phyloP scores from a whole-genome alignment of 1,284 basidiomycete genomes.

The Mycena sp. region DNA sequence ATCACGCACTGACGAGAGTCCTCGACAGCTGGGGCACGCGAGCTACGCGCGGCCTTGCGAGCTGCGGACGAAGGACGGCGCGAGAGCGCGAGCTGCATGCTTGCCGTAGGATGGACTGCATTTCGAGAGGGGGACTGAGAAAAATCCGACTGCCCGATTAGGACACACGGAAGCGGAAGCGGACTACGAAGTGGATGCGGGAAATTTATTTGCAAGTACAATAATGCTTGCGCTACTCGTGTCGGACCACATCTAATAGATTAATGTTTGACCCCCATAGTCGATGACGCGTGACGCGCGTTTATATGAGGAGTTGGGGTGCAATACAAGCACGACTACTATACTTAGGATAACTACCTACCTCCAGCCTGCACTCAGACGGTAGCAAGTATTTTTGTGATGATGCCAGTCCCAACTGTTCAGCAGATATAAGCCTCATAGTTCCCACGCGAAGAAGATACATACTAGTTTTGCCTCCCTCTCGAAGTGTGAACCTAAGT shows the following conservation, averaged over 20 bases:
- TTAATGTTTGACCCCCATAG: constrained; percentile 23
- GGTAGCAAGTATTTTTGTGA: constrained; percentile 81
- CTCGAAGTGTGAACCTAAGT: constrained; percentile 91
- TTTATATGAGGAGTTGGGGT: constrained; percentile 29
- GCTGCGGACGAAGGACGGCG: constrained; percentile 20
- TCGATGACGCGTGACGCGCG: constrained; percentile 7
- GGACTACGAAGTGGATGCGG: constrained; percentile 1
- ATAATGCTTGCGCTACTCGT: too few relatives aligned
- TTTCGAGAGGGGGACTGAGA: constrained; percentile 28
- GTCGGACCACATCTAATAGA: constrained; percentile 1
- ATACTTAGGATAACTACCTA: constrained; percentile 15
- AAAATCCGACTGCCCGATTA: constrained; percentile 1
- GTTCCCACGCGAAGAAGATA: constrained; percentile 24
- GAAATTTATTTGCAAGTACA: too few relatives aligned
- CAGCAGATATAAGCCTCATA: constrained; percentile 18
- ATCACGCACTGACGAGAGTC: constrained; percentile 58
- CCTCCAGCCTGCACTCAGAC: constrained; percentile 26
- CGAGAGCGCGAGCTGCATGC: constrained; percentile 29
- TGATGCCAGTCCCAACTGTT: constrained; percentile 89
- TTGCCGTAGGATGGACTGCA: constrained; percentile 51
- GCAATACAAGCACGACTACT: constrained; percentile 29
- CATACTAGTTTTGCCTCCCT: constrained; percentile 93
- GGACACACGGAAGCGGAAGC: background rate
- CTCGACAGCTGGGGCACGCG: constrained; percentile 39
- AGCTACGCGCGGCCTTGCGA: constrained; percentile 19